Percentiles rank a stretch among this genome's conserved stretches.
Conservation (phyloP, 2,329 filamentous ascomycete species). For the Aspergillus alliaceus region DNA sequence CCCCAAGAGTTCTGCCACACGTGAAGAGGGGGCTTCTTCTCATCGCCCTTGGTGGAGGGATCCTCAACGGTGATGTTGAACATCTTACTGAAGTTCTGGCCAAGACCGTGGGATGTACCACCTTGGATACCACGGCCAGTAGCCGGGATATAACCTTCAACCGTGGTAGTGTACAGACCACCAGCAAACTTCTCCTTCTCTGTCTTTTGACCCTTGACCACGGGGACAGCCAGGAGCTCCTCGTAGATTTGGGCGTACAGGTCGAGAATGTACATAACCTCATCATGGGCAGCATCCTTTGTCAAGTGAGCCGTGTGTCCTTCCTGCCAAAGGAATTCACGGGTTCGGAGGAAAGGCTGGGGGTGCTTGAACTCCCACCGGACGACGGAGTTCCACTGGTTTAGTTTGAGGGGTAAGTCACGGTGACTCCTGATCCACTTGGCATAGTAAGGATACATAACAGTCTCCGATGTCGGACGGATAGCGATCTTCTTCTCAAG, state of each 20-base stretch:
- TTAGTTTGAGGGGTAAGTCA: slow-evolving; percentile 88
- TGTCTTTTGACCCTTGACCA: slow-evolving; percentile 91
- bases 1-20: slow-evolving; percentile 99
- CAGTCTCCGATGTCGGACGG: slow-evolving; percentile 69
- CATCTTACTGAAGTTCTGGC: slow-evolving; percentile 99
- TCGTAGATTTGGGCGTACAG: slow-evolving; percentile 91
- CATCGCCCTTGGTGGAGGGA: slow-evolving; percentile 66
- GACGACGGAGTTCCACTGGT: slow-evolving; percentile 96
- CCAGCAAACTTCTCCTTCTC: slow-evolving; percentile 98
- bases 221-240: slow-evolving; percentile 88
- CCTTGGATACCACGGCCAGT: slow-evolving; percentile 97
- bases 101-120: slow-evolving; percentile 88
- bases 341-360: slow-evolving; percentile 79
- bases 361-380: slow-evolving; percentile 97
- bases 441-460: slow-evolving; percentile 95
- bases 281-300: slow-evolving; percentile 74
- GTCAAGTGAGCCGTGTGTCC: slow-evolving; percentile 91
- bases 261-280: slow-evolving; percentile 91
- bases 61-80: slow-evolving; percentile 98
- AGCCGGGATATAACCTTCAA: slow-evolving; percentile 93
- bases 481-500: slow-evolving; percentile 78
- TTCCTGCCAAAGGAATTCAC: slow-evolving; percentile 98
- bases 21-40: slow-evolving; percentile 76
- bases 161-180: slow-evolving; percentile 93
- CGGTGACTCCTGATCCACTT: slow-evolving; percentile 97